A percentile compares a stretch with the other conserved stretches of the same genome.
Conservation (phyloP, 768 basidiomycete species). For the Dacryopinax primogenitus region DNA sequence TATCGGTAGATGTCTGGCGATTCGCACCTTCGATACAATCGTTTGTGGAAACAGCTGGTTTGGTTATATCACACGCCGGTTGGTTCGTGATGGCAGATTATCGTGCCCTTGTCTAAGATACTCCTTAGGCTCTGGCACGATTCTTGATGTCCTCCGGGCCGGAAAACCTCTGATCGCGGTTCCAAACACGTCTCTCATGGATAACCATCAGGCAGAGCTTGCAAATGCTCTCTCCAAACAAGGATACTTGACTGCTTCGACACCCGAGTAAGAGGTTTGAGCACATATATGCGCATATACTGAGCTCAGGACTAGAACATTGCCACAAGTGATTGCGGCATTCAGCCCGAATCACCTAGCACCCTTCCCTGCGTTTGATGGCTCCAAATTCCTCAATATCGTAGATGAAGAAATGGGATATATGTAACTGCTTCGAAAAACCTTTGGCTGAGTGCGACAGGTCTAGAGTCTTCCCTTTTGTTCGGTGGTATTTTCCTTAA, state of each 20-base stretch:
- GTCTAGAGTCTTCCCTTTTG: too few relatives aligned
- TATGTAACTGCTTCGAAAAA: too few relatives aligned
- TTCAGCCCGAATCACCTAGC: slow-evolving; percentile 37
- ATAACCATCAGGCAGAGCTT: slow-evolving; percentile 88
- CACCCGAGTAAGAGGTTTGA: slow-evolving; percentile 41
- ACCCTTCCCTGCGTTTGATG: slow-evolving; percentile 58
- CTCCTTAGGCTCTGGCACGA: slow-evolving; percentile 75
- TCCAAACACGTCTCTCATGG: slow-evolving; percentile 75
- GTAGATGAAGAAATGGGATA: slow-evolving; percentile 75
- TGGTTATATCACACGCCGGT: slow-evolving; percentile 94
- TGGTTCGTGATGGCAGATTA: slow-evolving; percentile 20
- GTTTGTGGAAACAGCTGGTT: slow-evolving; percentile 51
- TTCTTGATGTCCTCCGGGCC: slow-evolving; percentile 70
- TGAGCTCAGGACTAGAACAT: slow-evolving; percentile 19
- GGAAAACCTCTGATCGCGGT: slow-evolving; percentile 72
- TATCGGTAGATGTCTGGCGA: slow-evolving; percentile 52
- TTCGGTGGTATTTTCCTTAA: too few relatives aligned
- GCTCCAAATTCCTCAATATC: slow-evolving; percentile 45
- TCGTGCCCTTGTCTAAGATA: not conserved
- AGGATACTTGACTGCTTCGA: slow-evolving; percentile 46
- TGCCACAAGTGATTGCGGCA: slow-evolving; percentile 41
- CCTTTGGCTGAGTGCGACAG: too few relatives aligned
- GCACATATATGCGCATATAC: slow-evolving; percentile 28
- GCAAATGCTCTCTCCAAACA: slow-evolving; percentile 51
- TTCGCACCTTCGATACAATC: slow-evolving; percentile 62